These are phyloP conservation scores for Entophlyctis helioformis DNA, from an alignment of 192 early-diverging fungal genomes.

Conservation along the genomic window DNA sequence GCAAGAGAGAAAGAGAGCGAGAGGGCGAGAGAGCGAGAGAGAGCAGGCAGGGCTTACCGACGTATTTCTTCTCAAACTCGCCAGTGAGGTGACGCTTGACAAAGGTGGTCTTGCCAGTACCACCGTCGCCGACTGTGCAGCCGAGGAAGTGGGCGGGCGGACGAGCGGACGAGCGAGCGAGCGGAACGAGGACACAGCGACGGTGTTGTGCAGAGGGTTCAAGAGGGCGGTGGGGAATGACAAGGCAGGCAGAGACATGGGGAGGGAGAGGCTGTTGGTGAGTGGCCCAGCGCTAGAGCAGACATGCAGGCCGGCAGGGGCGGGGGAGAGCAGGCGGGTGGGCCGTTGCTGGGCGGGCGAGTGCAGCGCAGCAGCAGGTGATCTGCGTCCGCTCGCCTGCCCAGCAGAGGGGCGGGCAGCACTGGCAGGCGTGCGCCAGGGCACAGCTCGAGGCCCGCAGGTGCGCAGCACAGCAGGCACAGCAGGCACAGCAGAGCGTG, in stretches of 20 bases:
- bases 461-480: neutral
- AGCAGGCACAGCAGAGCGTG: neutral
- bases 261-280: neutral
- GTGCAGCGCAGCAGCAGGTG: too few relatives aligned
- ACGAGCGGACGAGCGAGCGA: neutral
- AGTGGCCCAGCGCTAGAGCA: neutral
- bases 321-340: too few relatives aligned
- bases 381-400: too few relatives aligned
- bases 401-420: neutral
- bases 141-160: neutral
- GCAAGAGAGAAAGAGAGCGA: constrained; percentile 2
- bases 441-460: neutral
- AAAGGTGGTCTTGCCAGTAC: constrained; percentile 99
- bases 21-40: neutral
- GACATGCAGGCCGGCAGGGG: neutral
- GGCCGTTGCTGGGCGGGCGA: too few relatives aligned
- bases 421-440: neutral
- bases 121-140: constrained; percentile 81
- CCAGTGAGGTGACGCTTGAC: constrained; percentile 99
- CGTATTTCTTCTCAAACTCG: constrained; percentile 99
- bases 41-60: constrained; percentile 51
- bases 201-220: neutral
- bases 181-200: neutral
- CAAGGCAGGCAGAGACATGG: neutral
- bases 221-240: neutral